These are phyloP conservation scores for Achaetomiella virescens DNA, from an alignment of 495 filamentous ascomycete species.

Conservation along the genomic window DNA sequence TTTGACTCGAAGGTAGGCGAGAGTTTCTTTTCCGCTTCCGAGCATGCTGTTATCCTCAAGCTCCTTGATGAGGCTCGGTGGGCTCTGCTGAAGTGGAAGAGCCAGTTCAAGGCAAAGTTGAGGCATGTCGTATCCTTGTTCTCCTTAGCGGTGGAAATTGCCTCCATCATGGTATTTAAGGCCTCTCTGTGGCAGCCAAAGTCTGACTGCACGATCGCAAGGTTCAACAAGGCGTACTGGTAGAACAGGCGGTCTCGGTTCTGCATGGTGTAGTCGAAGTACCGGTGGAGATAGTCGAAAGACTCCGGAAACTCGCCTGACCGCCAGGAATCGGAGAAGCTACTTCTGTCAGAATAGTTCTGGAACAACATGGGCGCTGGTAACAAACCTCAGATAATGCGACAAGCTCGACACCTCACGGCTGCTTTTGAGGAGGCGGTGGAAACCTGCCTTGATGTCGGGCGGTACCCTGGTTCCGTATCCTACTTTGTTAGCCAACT, in stretches of 20 bases:
- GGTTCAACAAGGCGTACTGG: slow-evolving; percentile 92
- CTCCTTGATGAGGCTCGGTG: slow-evolving; percentile 67
- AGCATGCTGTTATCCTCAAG: slow-evolving; percentile 66
- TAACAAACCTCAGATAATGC: slow-evolving; percentile 59
- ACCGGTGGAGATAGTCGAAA: slow-evolving; percentile 87
- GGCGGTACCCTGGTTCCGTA: slow-evolving; percentile 64
- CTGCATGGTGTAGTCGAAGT: slow-evolving; percentile 97
- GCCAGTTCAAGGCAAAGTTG: slow-evolving; percentile 93
- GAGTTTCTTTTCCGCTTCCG: slow-evolving; percentile 71
- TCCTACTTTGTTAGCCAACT: slow-evolving; percentile 8
- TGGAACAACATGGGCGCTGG: neutral
- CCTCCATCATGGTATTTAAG: slow-evolving; percentile 87
- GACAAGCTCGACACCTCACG: slow-evolving; percentile 63
- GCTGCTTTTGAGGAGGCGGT: slow-evolving; percentile 57
- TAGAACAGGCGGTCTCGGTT: slow-evolving; percentile 77
- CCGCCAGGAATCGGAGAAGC: slow-evolving; percentile 86
- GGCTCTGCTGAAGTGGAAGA: slow-evolving; percentile 88
- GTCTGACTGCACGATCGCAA: slow-evolving; percentile 89
- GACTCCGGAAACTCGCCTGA: slow-evolving; percentile 84
- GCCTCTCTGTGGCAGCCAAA: slow-evolving; percentile 90
- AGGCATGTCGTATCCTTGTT: slow-evolving; percentile 87
- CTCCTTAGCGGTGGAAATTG: slow-evolving; percentile 83
- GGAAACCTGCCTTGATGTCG: slow-evolving; percentile 58
- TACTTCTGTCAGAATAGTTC: slow-evolving; percentile 24
- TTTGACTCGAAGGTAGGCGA: slow-evolving; percentile 79